phyloP scores from a whole-genome alignment of 148 eudicot species.

The Hydrangea macrophylla region DNA sequence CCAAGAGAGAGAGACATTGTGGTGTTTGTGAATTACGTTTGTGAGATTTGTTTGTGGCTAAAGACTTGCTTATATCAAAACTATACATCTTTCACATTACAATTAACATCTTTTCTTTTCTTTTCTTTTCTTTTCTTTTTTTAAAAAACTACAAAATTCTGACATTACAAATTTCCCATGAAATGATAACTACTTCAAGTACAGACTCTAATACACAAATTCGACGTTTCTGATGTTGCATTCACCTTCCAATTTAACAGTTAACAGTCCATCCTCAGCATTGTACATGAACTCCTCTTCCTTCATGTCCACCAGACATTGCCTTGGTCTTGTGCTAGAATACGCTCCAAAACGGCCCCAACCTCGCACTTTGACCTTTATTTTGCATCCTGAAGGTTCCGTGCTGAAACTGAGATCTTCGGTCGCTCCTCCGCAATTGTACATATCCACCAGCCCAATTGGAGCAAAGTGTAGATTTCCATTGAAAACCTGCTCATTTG shows the following conservation, averaged over 20 bases:
- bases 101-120: no score
- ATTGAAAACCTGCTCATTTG: conserved; percentile 32
- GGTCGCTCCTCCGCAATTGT: conserved; percentile 56
- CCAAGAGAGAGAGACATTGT: no score
- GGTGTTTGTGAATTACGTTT: no score
- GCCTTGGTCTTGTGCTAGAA: conserved; percentile 34
- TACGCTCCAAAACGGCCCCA: conserved; percentile 56
- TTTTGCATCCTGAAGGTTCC: conserved; percentile 17
- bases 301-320: conserved; percentile 28
- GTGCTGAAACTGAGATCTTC: conserved; percentile 24
- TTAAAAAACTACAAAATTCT: neutral
- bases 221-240: conserved; percentile 42
- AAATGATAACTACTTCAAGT: neutral
- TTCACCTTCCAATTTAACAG: conserved; percentile 39
- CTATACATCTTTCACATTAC: no score
- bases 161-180: neutral
- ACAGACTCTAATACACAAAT: conserved; percentile 24
- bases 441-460: conserved; percentile 53
- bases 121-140: no score
- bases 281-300: conserved; percentile 15
- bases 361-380: conserved; percentile 38
- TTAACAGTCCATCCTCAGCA: conserved; percentile 39
- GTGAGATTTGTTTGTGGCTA: no score
- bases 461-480: conserved; percentile 42
- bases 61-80: no score